Conservation (phyloP, 2,329 filamentous ascomycete species). For the Phoma sp. region DNA sequence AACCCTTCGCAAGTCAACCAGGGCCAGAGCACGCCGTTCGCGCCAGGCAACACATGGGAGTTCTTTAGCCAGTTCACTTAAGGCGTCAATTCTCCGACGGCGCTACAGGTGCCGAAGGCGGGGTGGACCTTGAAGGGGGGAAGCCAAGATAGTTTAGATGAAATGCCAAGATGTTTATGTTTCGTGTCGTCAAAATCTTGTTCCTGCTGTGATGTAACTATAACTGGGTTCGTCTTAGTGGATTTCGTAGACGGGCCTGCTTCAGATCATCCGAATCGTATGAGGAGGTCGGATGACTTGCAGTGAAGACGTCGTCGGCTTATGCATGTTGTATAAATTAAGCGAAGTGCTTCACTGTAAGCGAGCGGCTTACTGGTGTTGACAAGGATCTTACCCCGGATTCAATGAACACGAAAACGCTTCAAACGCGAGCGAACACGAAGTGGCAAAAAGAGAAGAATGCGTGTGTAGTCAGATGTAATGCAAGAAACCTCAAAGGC, state of each 20-base stretch:
- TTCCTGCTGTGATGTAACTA: neutral
- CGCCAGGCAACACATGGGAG: neutral
- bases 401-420: no score
- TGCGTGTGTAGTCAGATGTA: no score
- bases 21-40: neutral
- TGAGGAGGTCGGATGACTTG: neutral
- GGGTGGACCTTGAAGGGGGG: neutral
- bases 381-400: neutral
- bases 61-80: neutral
- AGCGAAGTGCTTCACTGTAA: neutral
- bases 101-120: neutral
- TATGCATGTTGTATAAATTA: neutral
- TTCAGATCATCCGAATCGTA: neutral
- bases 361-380: neutral
- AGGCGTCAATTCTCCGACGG: neutral
- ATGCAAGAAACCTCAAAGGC: no score
- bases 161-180: neutral
- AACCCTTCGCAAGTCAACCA: neutral
- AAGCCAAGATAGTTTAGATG: neutral
- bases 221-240: neutral
- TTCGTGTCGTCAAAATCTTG: neutral
- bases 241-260: neutral
- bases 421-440: no score
- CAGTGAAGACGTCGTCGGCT: neutral
- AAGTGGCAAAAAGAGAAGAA: no score